A percentile compares a stretch with the other conserved stretches of the same genome.
phyloP scores from a whole-genome alignment of 179 eudicot genomes.

The Beta lomatogona region DNA sequence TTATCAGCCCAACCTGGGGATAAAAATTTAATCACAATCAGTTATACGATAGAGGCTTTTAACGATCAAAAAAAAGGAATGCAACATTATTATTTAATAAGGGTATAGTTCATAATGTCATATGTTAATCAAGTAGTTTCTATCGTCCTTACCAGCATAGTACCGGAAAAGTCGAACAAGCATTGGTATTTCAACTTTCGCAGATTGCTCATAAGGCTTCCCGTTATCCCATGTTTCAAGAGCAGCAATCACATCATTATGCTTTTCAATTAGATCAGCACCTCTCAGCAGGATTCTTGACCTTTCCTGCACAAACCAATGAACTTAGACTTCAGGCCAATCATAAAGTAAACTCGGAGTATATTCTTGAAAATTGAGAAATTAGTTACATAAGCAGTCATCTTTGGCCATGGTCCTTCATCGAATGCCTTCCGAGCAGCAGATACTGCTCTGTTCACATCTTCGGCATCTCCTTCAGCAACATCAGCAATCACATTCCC shows the following conservation, averaged over 20 bases:
- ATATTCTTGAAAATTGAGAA: neutral
- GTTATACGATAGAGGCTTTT: neutral
- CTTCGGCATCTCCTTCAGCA: conserved; percentile 46
- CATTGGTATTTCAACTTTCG: conserved; percentile 42
- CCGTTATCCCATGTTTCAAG: conserved; percentile 54
- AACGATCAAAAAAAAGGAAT: neutral
- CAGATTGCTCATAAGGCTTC: conserved; percentile 47
- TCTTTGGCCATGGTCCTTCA: conserved; percentile 46
- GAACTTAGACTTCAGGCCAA: neutral
- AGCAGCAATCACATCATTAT: conserved; percentile 46
- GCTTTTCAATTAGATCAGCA: conserved; percentile 46
- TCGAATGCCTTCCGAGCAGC: conserved; percentile 47
- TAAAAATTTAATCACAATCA: neutral
- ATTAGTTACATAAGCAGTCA: conserved; percentile 39
- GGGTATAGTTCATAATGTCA: neutral
- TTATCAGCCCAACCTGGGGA: conserved; percentile 46
- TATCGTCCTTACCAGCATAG: conserved; percentile 33
- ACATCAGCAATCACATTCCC: conserved; percentile 43
- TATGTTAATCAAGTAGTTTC: neutral
- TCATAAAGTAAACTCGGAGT: neutral
- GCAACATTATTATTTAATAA: neutral
- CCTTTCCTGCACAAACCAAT: conserved; percentile 37
- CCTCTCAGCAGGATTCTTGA: conserved; percentile 35
- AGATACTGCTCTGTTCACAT: conserved; percentile 40
- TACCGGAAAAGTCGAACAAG: conserved; percentile 41